phyloP scores from a whole-genome alignment of 768 basidiomycete genomes.

The Naganishia vaughanmartiniae region DNA sequence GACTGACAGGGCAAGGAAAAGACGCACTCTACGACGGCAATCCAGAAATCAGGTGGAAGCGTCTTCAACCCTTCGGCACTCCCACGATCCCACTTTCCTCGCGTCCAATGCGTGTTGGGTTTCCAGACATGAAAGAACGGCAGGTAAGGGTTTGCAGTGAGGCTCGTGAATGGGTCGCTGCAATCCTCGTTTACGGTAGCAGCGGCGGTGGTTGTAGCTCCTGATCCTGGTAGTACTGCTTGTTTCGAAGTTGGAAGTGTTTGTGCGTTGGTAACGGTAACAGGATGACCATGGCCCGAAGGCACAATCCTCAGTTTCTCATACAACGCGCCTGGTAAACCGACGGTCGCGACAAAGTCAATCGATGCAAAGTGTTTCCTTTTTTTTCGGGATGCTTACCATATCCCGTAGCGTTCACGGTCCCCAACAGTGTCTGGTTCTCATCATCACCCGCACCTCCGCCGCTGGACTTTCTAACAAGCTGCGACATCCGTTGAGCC shows the following conservation, averaged over 20 bases:
- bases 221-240: not conserved
- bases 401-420: slow-evolving; percentile 8
- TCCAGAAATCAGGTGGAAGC: slow-evolving; percentile 75
- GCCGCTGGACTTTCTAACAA: not conserved
- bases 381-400: slow-evolving; percentile 5
- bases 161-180: slow-evolving; percentile 32
- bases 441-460: not conserved
- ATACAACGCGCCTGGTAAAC: slow-evolving; percentile 22
- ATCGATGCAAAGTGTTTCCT: too few relatives aligned
- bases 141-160: slow-evolving; percentile 60
- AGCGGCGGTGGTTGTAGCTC: slow-evolving; percentile 36
- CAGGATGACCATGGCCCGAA: slow-evolving; percentile 59
- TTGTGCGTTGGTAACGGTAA: slow-evolving; percentile 54
- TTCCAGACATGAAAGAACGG: slow-evolving; percentile 91
- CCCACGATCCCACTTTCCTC: slow-evolving; percentile 46
- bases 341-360: not conserved
- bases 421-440: slow-evolving; percentile 17
- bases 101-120: slow-evolving; percentile 69
- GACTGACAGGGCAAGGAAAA: not conserved
- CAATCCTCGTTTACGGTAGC: slow-evolving; percentile 3
- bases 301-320: slow-evolving; percentile 30
- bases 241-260: not conserved
- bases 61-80: slow-evolving; percentile 68
- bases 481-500: not conserved
- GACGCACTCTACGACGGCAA: slow-evolving; percentile 80